A percentile compares a stretch with the other conserved stretches of the same genome.
Evolutionary conservation across 2,329 filamentous ascomycete genomes (phyloP).

Genomic region (Stenocarpella maydis): DNA sequence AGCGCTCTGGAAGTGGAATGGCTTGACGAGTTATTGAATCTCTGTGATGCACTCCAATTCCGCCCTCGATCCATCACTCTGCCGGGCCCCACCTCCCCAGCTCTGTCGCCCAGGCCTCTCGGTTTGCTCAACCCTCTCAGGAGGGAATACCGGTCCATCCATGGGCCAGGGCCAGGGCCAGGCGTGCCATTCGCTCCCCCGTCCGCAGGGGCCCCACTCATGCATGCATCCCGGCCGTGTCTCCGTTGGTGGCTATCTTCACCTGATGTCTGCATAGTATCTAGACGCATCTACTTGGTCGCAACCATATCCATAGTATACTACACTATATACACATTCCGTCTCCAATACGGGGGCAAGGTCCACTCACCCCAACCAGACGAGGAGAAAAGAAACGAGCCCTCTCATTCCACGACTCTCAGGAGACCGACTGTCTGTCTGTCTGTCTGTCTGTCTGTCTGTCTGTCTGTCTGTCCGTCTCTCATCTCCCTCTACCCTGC

Average conservation of each 20-base stretch:
- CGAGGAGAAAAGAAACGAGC: not conserved
- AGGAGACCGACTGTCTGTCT: no score
- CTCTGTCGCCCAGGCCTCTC: slow-evolving; percentile 4
- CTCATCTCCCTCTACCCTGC: not conserved
- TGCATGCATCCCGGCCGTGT: not conserved
- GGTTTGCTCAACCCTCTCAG: no score
- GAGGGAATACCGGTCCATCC: slow-evolving; percentile 9
- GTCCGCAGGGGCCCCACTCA: no score
- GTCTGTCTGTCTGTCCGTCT: no score
- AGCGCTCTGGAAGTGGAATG: slow-evolving; percentile 12
- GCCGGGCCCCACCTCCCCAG: slow-evolving; percentile 21
- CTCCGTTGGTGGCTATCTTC: no score
- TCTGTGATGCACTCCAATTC: slow-evolving; percentile 3
- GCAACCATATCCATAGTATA: no score
- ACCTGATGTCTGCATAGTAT: no score
- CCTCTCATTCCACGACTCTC: slow-evolving; percentile 15
- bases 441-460: no score
- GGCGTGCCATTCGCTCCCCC: not conserved
- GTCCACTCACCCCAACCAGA: not conserved
- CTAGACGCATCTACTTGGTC: no score
- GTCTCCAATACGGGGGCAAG: slow-evolving; percentile 7
- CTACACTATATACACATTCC: no score
- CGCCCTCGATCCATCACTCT: slow-evolving; percentile 14
- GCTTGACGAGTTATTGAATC: slow-evolving; percentile 17
- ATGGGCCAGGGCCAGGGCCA: not conserved